Evolutionary conservation across 306 rosid species (phyloP), one percentile per base, ranked within the genome.

Genomic region (Cicer pinnatifidum): DNA sequence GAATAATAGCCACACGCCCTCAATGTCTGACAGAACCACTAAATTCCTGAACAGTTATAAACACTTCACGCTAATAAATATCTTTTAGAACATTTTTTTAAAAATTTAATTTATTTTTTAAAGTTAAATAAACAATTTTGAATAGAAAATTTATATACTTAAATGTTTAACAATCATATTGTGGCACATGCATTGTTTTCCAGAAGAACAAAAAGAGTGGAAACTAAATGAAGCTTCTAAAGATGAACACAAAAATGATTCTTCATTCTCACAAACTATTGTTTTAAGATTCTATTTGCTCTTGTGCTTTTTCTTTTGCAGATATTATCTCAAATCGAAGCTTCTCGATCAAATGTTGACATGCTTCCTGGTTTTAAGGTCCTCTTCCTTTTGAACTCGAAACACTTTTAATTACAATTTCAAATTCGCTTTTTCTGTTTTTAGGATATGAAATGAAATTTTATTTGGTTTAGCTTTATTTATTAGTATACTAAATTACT

Each of bases 381-480:
- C 48, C 62, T 9, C 74, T 69, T 69, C 74, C 74, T 2, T 69
- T 69, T 51, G 4, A 69, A 5, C 74, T 69, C 6, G 74, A 69
- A 51, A 69, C 74, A 0, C n/a, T 44, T 43, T 11, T 4, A 11
- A 19, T 9, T 17, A 43, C 6, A 10, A 6, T 37, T 60, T 35
- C 16, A 48, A 1, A 12, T 48, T 48, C 19, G n/a, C 19, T 13
- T n/a, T 48, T 39, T 5, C 1, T 8, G 6, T 12, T 48, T 48
- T 6, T 48, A 6, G 9, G 54, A 12, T 48, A 19, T 19, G 1
- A 19, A 19, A 48, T 48, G 54, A 6, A 5, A 12, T 6, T 48
- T n/a, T 12, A n/a, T 5, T 48, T n/a, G 5, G 50, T 45, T 9
- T 48, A 12, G 17, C 19, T 48, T 47, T 7, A 47, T 47, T 4